These are phyloP conservation scores for Claviceps digitariae DNA, from an alignment of 2,329 filamentous ascomycete genomes.

Conservation along the genomic window DNA sequence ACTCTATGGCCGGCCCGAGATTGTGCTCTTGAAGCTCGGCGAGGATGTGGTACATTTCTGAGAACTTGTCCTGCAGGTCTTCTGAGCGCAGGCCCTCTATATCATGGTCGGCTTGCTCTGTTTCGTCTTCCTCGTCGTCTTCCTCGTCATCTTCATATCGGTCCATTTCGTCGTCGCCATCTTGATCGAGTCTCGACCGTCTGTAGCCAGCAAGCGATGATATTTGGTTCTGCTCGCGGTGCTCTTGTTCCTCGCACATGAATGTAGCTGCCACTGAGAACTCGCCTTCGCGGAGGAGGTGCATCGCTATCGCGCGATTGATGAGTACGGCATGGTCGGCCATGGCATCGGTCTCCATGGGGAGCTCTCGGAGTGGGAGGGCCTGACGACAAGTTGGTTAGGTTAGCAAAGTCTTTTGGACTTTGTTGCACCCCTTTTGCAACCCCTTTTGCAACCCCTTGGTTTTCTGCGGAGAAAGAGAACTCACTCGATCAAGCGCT, in stretches of 20 bases:
- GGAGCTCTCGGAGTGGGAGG: constrained; percentile 44
- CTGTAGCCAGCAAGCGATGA: constrained; percentile 6
- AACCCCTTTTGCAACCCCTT: background rate
- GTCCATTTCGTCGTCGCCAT: constrained; percentile 21
- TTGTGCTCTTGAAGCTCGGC: constrained; percentile 62
- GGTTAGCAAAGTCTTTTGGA: background rate
- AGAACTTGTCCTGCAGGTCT: constrained; percentile 67
- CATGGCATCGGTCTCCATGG: constrained; percentile 69
- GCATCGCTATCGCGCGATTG: constrained; percentile 92
- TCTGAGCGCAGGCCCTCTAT: constrained; percentile 16
- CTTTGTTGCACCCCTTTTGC: too few species aligned
- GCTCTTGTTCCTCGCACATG: constrained; percentile 50
- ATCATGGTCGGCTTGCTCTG: constrained; percentile 10
- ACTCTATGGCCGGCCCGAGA: constrained; percentile 70
- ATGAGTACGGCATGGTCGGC: constrained; percentile 63
- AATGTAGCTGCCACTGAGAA: constrained; percentile 82
- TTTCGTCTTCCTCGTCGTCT: constrained; percentile 6
- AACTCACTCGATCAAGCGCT: constrained; percentile 61
- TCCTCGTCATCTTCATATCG: constrained; percentile 12
- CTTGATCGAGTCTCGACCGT: constrained; percentile 14
- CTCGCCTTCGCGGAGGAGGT: constrained; percentile 85
- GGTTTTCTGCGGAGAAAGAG: background rate
- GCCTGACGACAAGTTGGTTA: constrained; percentile 13
- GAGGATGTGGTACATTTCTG: constrained; percentile 82
- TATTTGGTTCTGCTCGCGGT: constrained; percentile 12